Evolutionary conservation across 768 basidiomycete species (phyloP).

Genomic region (Suillus brevipes): DNA sequence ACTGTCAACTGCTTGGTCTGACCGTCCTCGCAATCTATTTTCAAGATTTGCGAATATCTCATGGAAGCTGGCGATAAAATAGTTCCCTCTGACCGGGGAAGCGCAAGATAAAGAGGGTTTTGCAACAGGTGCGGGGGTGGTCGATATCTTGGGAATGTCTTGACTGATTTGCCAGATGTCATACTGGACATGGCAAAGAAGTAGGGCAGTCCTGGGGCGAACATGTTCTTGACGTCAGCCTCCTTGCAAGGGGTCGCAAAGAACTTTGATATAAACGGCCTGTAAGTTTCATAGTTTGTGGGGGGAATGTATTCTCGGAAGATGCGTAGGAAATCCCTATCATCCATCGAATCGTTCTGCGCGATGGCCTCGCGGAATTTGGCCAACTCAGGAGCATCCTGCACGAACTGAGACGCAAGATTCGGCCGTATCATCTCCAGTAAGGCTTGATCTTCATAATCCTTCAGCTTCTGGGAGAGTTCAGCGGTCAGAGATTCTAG

Average conservation of each 20-base stretch:
- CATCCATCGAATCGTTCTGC: background rate
- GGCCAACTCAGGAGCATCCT: background rate
- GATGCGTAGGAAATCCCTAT: constrained; percentile 13
- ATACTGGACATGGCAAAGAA: constrained; percentile 22
- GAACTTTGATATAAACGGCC: constrained; percentile 20
- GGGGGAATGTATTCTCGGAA: constrained; percentile 22
- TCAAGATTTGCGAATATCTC: background rate
- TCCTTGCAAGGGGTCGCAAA: constrained; percentile 6
- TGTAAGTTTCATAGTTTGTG: constrained; percentile 23
- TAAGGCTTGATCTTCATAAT: background rate
- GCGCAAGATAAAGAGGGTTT: background rate
- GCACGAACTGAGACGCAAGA: constrained; percentile 1
- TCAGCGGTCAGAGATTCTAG: background rate
- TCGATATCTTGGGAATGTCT: constrained; percentile 24
- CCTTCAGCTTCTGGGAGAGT: constrained; percentile 6
- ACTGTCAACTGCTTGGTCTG: background rate
- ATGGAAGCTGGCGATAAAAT: background rate
- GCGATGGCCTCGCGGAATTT: constrained; percentile 1
- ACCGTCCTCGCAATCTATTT: background rate
- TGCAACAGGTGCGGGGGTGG: background rate
- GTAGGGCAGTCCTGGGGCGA: constrained; percentile 24
- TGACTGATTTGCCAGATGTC: constrained; percentile 22
- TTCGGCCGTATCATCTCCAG: constrained; percentile 3
- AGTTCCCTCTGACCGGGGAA: background rate
- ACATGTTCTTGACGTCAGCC: constrained; percentile 23